phyloP scores from a whole-genome alignment of 129 eudicot species.

The Pittosporum tobira region DNA sequence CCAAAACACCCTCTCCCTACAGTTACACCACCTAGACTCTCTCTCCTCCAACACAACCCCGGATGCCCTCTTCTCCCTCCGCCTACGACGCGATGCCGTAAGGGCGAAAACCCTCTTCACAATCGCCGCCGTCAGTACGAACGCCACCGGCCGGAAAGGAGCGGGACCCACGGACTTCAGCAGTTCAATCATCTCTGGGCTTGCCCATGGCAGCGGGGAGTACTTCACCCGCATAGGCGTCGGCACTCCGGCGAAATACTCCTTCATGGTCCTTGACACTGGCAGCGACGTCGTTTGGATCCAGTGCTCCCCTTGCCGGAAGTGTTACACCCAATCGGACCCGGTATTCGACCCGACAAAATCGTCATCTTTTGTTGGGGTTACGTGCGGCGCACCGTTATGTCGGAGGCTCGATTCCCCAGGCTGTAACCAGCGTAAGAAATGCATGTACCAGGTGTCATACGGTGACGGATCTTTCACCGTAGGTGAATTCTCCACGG shows the following conservation, averaged over 20 bases:
- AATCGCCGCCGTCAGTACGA: slow-evolving; percentile 4
- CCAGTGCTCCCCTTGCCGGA: slow-evolving; percentile 82
- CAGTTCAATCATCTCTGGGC: slow-evolving; percentile 75
- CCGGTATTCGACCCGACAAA: slow-evolving; percentile 62
- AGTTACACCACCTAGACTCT: slow-evolving; percentile 60
- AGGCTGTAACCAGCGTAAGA: slow-evolving; percentile 45
- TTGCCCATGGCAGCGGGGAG: slow-evolving; percentile 88
- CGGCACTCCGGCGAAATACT: slow-evolving; percentile 61
- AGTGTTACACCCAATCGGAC: slow-evolving; percentile 76
- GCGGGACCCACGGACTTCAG: slow-evolving; percentile 32
- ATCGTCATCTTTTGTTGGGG: slow-evolving; percentile 36
- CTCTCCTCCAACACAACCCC: slow-evolving; percentile 34
- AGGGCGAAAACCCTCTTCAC: slow-evolving; percentile 32
- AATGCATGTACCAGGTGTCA: slow-evolving; percentile 69
- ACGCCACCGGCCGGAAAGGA: slow-evolving; percentile 1
- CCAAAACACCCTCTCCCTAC: slow-evolving; percentile 26
- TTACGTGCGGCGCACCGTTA: slow-evolving; percentile 51
- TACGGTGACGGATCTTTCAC: slow-evolving; percentile 95
- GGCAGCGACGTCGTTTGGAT: slow-evolving; percentile 98
- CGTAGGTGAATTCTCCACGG: slow-evolving; percentile 74
- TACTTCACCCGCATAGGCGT: slow-evolving; percentile 92
- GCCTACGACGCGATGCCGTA: slow-evolving; percentile 59
- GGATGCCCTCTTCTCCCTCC: slow-evolving; percentile 39
- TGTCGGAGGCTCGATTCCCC: slow-evolving; percentile 71
- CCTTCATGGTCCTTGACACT: slow-evolving; percentile 84